phyloP scores from a whole-genome alignment of 225 moss, liverwort and hornwort species.

The Pleurozium schreberi region DNA sequence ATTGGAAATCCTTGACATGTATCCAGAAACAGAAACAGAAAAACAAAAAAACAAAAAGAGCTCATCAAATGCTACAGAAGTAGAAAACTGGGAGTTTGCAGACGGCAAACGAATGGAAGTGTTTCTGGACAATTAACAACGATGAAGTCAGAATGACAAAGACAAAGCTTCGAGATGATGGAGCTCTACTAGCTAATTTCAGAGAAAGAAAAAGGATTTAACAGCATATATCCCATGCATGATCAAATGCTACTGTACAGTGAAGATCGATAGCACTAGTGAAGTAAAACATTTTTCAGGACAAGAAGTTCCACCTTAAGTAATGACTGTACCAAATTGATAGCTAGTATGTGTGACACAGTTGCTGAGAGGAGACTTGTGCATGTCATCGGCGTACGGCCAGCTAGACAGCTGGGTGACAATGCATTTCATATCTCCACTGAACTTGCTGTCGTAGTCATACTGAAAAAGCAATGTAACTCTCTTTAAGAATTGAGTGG shows the following conservation, averaged over 20 bases:
- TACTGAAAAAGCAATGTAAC: slow-evolving; percentile 1
- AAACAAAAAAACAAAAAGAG: background rate
- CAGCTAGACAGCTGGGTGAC: background rate
- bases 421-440: background rate
- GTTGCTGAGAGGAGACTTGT: background rate
- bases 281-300: background rate
- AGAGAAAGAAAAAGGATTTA: background rate
- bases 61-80: background rate
- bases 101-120: background rate
- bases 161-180: background rate
- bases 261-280: background rate
- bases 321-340: background rate
- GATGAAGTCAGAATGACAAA: background rate
- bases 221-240: background rate
- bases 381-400: background rate
- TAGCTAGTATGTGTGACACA: background rate
- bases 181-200: background rate
- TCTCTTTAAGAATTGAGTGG: background rate
- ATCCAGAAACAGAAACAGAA: background rate
- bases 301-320: background rate
- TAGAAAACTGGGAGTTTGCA: background rate
- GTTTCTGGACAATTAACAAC: background rate
- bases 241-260: background rate
- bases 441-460: background rate
- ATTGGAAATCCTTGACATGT: background rate